Percentiles rank a stretch among this genome's conserved stretches.
These are phyloP conservation scores for Claviceps sp. DNA, from an alignment of 2,329 filamentous ascomycete genomes.

Conservation along the genomic window DNA sequence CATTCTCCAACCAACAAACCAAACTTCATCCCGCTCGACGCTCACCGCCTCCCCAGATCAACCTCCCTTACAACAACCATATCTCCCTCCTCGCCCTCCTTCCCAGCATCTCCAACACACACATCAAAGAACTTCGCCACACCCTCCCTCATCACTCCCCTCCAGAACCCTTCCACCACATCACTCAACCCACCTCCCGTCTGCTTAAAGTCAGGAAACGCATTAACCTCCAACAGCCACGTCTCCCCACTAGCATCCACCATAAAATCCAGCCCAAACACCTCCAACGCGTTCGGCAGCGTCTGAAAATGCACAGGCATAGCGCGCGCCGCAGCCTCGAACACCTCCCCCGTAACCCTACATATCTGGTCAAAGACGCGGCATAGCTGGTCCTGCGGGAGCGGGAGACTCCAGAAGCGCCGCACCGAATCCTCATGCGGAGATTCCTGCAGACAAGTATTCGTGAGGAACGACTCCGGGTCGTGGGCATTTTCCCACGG, in stretches of 20 bases:
- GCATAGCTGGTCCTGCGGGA: slow-evolving; percentile 38
- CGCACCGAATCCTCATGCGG: slow-evolving; percentile 51
- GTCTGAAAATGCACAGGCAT: slow-evolving; percentile 91
- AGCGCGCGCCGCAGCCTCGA: slow-evolving; percentile 70
- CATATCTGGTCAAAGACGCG: slow-evolving; percentile 64
- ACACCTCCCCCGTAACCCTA: slow-evolving; percentile 58
- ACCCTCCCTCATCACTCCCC: slow-evolving; percentile 53
- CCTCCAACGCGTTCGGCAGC: slow-evolving; percentile 75
- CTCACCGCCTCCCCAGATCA: slow-evolving; percentile 33
- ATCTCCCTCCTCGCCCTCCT: slow-evolving; percentile 17
- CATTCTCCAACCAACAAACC: not conserved
- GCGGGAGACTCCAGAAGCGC: slow-evolving; percentile 56
- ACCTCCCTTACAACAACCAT: slow-evolving; percentile 41
- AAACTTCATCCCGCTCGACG: not conserved
- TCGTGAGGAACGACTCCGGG: slow-evolving; percentile 74
- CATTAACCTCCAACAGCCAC: slow-evolving; percentile 85
- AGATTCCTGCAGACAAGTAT: slow-evolving; percentile 75
- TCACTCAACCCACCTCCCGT: slow-evolving; percentile 67
- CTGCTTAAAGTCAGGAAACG: slow-evolving; percentile 92
- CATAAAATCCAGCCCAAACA: slow-evolving; percentile 85
- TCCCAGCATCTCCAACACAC: slow-evolving; percentile 9
- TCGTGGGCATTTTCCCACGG: slow-evolving; percentile 40
- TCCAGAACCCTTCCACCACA: slow-evolving; percentile 65
- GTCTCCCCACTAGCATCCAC: slow-evolving; percentile 51
- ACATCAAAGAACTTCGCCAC: slow-evolving; percentile 54